Evolutionary conservation across 805 yeast species (phyloP), one percentile per base, ranked within the genome.

Genomic region (Candida montana): DNA sequence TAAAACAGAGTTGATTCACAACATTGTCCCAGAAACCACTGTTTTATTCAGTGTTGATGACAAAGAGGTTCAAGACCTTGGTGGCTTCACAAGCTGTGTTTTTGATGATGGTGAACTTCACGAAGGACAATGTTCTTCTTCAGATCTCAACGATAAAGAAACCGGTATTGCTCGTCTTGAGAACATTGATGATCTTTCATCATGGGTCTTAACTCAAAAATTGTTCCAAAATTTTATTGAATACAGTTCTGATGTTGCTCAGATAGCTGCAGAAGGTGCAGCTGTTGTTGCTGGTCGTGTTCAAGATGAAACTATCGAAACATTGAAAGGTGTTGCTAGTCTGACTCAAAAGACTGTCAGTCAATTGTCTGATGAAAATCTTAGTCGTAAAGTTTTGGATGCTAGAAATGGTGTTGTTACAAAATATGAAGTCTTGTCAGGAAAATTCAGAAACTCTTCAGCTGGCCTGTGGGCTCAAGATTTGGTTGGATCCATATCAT

Each of bases 181-280:
- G 12, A 35, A 26, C 16, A 33, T 40, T 26, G 37, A 33, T 4
- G 35, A 31, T 8, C n/a, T 44, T 3, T 38, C 51, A 4, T 41
- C 54, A 2, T 51, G 50, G 54, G 40, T 31, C 5, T 35, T 49
- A 10, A 28, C 39, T 7, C 39, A 36, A 31, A 41, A 37, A n/a
- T 18, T 51, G 15, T 41, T 35, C 17, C 3, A 24, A 7, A 49
- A 45, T 33, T 16, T 42, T 9, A 32, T 36, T 15, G 31, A 37
- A 6, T 43, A 42, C 24, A 41, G 41, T 15, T 38, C 42, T 15
- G 21, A 30, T 3, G 17, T 37, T 10, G 35, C 33, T 15, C 15
- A 33, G 12, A 16, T n/a, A 15, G 31, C 37, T n/a, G 27, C 40
- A n/a, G 19, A 8, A 11, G 23, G 29, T 12, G 33, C 41, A 9